Conservation (phyloP, 169 alveolate genomes). For the Babesia sp. region DNA sequence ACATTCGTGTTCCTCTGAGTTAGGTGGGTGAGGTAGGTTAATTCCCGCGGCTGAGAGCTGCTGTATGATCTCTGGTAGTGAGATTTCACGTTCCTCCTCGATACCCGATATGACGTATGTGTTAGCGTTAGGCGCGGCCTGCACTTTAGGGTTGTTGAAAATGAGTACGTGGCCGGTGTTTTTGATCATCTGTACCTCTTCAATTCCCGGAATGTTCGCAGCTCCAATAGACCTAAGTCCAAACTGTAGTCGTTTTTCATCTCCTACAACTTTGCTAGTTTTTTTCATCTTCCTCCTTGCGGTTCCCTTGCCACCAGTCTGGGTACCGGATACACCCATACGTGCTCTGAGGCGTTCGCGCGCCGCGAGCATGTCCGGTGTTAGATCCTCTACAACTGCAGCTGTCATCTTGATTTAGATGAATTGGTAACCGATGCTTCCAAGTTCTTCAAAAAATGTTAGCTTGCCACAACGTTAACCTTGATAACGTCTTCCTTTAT, state of each 20-base stretch:
- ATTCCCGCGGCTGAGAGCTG: slow-evolving; percentile 77
- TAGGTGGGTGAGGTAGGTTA: slow-evolving; percentile 69
- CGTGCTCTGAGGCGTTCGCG: slow-evolving; percentile 91
- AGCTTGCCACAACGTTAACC: too few species aligned
- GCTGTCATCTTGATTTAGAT: slow-evolving; percentile 3
- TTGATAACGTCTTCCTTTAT: too few species aligned
- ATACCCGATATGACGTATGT: slow-evolving; percentile 91
- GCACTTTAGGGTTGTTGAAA: slow-evolving; percentile 91
- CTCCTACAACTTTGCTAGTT: slow-evolving; percentile 86
- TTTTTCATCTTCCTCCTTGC: slow-evolving; percentile 92
- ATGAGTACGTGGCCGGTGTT: slow-evolving; percentile 91
- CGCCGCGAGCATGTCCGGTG: slow-evolving; percentile 89
- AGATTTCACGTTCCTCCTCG: slow-evolving; percentile 87
- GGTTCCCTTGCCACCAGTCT: slow-evolving; percentile 95
- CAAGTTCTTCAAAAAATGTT: too few species aligned
- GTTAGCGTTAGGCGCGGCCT: slow-evolving; percentile 92
- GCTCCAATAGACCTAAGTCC: slow-evolving; percentile 91
- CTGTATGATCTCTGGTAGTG: slow-evolving; percentile 77
- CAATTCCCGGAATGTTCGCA: slow-evolving; percentile 91
- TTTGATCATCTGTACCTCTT: slow-evolving; percentile 93
- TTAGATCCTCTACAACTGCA: slow-evolving; percentile 71
- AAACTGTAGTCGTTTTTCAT: slow-evolving; percentile 90
- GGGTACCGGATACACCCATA: slow-evolving; percentile 87
- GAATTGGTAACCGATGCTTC: background rate
- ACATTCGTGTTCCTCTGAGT: slow-evolving; percentile 58